These are phyloP conservation scores for Candida taoyuanica DNA, from an alignment of 805 yeast species.

Conservation along the genomic window DNA sequence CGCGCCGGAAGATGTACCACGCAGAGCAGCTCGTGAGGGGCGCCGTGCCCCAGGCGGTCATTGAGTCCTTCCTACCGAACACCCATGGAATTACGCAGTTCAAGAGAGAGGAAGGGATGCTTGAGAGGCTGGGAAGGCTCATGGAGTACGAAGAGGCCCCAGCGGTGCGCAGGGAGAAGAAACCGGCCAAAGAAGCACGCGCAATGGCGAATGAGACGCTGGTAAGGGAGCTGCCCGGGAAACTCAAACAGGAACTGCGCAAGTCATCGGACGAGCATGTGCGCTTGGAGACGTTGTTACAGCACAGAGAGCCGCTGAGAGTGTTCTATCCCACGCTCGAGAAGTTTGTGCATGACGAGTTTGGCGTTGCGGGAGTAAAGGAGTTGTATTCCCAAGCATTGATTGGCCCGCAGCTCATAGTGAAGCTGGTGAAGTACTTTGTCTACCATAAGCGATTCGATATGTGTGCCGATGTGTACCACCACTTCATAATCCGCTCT, in stretches of 20 bases:
- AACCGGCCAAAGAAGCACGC: slow-evolving; percentile 1
- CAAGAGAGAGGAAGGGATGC: background rate
- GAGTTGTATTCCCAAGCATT: slow-evolving; percentile 3
- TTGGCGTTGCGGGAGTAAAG: slow-evolving; percentile 3
- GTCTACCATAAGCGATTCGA: slow-evolving; percentile 11
- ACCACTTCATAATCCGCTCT: slow-evolving; percentile 5
- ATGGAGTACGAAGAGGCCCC: background rate
- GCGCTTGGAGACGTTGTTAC: slow-evolving; percentile 12
- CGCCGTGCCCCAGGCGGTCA: background rate
- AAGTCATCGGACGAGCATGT: slow-evolving; percentile 19
- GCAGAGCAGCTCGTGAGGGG: slow-evolving; percentile 4
- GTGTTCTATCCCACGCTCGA: slow-evolving; percentile 11
- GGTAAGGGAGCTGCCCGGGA: slow-evolving; percentile 5
- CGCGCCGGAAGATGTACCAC: slow-evolving; percentile 16
- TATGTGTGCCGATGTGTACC: slow-evolving; percentile 10
- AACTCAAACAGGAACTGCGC: slow-evolving; percentile 1
- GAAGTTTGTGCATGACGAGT: slow-evolving; percentile 7
- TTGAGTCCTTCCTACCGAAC: background rate
- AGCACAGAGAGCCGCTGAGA: slow-evolving; percentile 10
- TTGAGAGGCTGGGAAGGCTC: background rate
- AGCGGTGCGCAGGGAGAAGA: background rate
- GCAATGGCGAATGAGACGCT: slow-evolving; percentile 5
- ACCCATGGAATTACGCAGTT: background rate
- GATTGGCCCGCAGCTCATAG: slow-evolving; percentile 11
- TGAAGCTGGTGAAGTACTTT: slow-evolving; percentile 10